Evolutionary conservation across 768 basidiomycete species (phyloP), one percentile per base, ranked within the genome.

Genomic region (Auricularia auricula-judae): DNA sequence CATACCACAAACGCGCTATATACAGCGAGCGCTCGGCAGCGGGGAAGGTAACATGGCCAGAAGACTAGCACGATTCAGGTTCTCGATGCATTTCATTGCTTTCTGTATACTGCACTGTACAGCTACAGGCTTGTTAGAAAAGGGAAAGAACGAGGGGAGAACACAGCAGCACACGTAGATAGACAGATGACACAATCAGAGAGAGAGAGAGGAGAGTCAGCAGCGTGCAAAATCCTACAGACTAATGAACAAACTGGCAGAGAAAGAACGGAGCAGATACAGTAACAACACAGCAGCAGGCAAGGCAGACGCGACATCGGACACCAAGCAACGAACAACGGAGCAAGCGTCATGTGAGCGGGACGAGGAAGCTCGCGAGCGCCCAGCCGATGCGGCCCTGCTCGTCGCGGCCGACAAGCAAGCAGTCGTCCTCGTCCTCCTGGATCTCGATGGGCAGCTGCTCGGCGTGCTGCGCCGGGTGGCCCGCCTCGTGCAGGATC

Each of bases 1-100:
- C 82, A n/a, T 98, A 93, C 74, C 95, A 98, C 74, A 97, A 96
- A 75, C 81, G 95, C 18, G 86, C 86, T 2, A 86, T 96, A 72
- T 97, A 92, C 90, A 84, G 86, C 18, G 90, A 93, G 71, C 80
- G 87, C 68, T 98, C 95, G 93, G 79, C 85, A 1, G 81, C 83
- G 39, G 91, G 91, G 2, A 87, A 92, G 68, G 93, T 98, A 5
- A 80, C 82, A 35, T 97, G 94, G 93, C 80, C 86, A 67, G 89
- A 92, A 62, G 74, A 76, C 65, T 73, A 59, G 23, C 2, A 29
- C 29, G 29, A 0, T 29, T 29, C 29, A 29, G 29, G 3, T 29
- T 29, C 29, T 29, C 39, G 7, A 14, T 0, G 12, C 39, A 42
- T 42, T 14, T 42, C 39, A 42, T 42, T 42, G 39, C 39, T 42